A percentile compares a stretch with the other conserved stretches of the same genome.
These are phyloP conservation scores for Podospora fimiseda DNA, from an alignment of 495 filamentous ascomycete genomes.

Conservation along the genomic window DNA sequence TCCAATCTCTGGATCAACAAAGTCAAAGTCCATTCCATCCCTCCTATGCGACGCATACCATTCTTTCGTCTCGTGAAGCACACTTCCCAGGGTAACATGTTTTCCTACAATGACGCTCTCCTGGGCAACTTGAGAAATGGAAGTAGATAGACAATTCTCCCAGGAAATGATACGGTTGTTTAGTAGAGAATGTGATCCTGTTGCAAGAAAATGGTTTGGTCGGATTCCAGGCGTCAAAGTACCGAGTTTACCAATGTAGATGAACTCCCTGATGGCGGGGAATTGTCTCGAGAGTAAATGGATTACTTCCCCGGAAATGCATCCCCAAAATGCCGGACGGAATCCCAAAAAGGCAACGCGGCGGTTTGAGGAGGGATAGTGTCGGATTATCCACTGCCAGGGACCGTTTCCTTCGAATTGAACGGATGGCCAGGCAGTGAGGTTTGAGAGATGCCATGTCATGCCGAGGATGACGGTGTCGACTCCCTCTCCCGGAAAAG, in stretches of 20 bases:
- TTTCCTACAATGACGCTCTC: not conserved
- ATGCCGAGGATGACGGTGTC: constrained; percentile 7
- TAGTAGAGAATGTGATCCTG: constrained; percentile 1
- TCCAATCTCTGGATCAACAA: constrained; percentile 10
- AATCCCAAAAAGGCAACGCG: constrained; percentile 4
- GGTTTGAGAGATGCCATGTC: constrained; percentile 2
- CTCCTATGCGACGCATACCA: not conserved
- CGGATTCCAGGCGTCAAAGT: not conserved
- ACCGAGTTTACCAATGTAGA: constrained; percentile 8
- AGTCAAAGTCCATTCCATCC: not conserved
- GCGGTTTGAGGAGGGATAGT: not conserved
- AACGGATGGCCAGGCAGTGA: not conserved
- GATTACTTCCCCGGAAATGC: constrained; percentile 5
- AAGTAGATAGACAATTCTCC: not conserved
- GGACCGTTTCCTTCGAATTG: constrained; percentile 5
- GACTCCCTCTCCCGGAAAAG: constrained; percentile 3
- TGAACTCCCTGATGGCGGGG: constrained; percentile 2
- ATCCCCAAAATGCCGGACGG: constrained; percentile 7
- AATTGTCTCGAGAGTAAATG: constrained; percentile 3
- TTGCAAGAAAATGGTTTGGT: constrained; percentile 3
- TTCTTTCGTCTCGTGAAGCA: constrained; percentile 9
- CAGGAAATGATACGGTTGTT: not conserved
- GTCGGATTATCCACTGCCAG: constrained; percentile 4
- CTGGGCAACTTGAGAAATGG: not conserved
- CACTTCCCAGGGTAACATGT: not conserved